Percentiles rank a stretch among this genome's conserved stretches.
These are phyloP conservation scores for Purpureocillium lavendulum DNA, from an alignment of 2,329 filamentous ascomycete species.

Conservation along the genomic window DNA sequence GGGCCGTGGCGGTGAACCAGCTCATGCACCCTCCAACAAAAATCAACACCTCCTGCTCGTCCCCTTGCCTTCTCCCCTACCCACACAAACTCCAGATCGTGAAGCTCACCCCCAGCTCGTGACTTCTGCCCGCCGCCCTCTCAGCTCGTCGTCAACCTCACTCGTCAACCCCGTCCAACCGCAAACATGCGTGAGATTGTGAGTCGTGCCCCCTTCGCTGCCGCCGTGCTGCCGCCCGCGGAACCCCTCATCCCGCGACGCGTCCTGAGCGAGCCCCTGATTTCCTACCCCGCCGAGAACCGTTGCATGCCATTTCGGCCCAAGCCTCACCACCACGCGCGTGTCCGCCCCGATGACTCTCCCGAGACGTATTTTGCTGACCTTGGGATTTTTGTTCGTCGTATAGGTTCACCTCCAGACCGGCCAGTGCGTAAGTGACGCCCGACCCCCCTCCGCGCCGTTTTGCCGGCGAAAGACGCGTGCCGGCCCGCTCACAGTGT, in stretches of 20 bases:
- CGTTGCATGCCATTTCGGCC: conserved; percentile 6
- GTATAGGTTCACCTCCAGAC: conserved; percentile 98
- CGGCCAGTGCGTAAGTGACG: conserved; percentile 82
- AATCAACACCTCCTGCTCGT: conserved; percentile 15
- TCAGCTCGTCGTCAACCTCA: conserved; percentile 12
- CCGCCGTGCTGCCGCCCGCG: background rate
- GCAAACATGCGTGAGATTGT: conserved; percentile 63
- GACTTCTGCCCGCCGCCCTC: conserved; percentile 15
- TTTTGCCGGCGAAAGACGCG: conserved; percentile 1
- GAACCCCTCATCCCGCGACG: conserved; percentile 20
- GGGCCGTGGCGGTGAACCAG: conserved; percentile 18
- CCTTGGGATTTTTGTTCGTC: conserved; percentile 31
- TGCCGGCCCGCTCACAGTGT: conserved; percentile 24
- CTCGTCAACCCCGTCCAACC: conserved; percentile 15
- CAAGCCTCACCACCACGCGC: background rate
- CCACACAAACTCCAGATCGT: conserved; percentile 20
- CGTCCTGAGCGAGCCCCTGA: conserved; percentile 30
- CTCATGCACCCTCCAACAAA: conserved; percentile 14
- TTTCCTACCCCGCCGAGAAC: conserved; percentile 25
- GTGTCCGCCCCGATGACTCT: background rate
- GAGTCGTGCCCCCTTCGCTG: conserved; percentile 25
- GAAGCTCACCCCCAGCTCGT: conserved; percentile 25
- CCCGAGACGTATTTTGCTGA: conserved; percentile 39
- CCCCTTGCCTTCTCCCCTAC: conserved; percentile 14
- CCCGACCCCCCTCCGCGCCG: background rate